Evolutionary conservation across 768 basidiomycete genomes (phyloP).

Genomic region (Boletus rubropictus): DNA sequence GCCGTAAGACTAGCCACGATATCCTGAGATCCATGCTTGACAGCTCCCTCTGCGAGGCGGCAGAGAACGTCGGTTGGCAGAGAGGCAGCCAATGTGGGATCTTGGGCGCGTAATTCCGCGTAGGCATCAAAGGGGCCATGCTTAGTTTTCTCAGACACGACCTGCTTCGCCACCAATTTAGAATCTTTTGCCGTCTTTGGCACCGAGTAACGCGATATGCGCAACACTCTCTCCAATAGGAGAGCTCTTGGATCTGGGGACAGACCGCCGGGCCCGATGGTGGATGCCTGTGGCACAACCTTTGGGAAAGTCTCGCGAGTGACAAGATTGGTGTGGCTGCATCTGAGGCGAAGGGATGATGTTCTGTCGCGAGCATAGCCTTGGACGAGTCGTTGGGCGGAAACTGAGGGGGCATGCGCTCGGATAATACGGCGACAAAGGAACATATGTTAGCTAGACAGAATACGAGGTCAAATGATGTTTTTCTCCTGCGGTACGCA

Average conservation of each 20-base stretch:
- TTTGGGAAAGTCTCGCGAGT: slow-evolving; percentile 13
- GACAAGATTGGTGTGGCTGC: slow-evolving; percentile 11
- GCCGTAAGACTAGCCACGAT: slow-evolving; percentile 36
- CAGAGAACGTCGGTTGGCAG: slow-evolving; percentile 27
- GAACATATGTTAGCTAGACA: slow-evolving; percentile 68
- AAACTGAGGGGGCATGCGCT: slow-evolving; percentile 35
- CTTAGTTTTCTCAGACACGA: slow-evolving; percentile 13
- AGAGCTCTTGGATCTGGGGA: slow-evolving; percentile 6
- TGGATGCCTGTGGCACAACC: neutral
- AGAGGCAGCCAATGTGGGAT: slow-evolving; percentile 17
- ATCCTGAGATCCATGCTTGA: slow-evolving; percentile 25
- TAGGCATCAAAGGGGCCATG: slow-evolving; percentile 27
- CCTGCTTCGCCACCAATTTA: slow-evolving; percentile 8
- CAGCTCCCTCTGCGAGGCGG: slow-evolving; percentile 28
- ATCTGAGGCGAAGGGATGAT: slow-evolving; percentile 4
- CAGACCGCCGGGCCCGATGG: neutral
- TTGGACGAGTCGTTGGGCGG: slow-evolving; percentile 19
- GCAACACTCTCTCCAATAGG: slow-evolving; percentile 25
- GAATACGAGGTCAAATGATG: neutral
- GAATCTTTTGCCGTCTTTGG: slow-evolving; percentile 14
- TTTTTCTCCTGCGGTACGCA: neutral
- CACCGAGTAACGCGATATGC: slow-evolving; percentile 25
- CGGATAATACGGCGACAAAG: slow-evolving; percentile 58
- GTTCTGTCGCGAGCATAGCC: slow-evolving; percentile 15
- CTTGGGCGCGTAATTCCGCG: slow-evolving; percentile 21